Percentiles rank a stretch among this genome's conserved stretches.
Evolutionary conservation across 2,329 filamentous ascomycete species (phyloP).

Genomic region (Polytolypa hystricis): DNA sequence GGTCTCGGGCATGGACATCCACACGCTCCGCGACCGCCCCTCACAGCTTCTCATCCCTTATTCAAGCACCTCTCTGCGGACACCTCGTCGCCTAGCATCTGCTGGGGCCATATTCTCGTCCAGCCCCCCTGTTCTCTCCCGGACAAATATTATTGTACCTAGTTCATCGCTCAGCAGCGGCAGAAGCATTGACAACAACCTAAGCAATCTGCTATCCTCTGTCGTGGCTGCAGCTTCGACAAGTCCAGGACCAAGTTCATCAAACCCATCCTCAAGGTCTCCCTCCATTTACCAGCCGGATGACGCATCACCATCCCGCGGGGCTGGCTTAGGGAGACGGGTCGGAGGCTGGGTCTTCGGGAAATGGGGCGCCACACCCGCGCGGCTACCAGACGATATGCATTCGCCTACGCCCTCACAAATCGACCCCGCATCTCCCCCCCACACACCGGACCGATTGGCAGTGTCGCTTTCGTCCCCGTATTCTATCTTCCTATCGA

Average conservation of each 20-base stretch:
- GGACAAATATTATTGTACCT: slow-evolving; percentile 25
- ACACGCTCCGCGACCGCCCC: slow-evolving; percentile 63
- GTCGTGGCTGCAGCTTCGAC: slow-evolving; percentile 19
- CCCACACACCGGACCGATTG: not conserved
- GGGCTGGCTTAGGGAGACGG: slow-evolving; percentile 35
- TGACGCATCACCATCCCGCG: slow-evolving; percentile 9
- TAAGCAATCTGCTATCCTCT: slow-evolving; percentile 26
- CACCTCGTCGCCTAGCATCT: slow-evolving; percentile 37
- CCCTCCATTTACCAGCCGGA: not conserved
- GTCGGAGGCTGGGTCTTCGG: slow-evolving; percentile 57
- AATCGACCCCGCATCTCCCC: slow-evolving; percentile 5
- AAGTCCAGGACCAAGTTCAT: slow-evolving; percentile 16
- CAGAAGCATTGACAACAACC: slow-evolving; percentile 13
- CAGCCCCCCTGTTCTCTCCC: slow-evolving; percentile 28
- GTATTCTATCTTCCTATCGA: slow-evolving; percentile 23
- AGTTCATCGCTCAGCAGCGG: slow-evolving; percentile 15
- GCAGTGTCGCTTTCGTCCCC: slow-evolving; percentile 32
- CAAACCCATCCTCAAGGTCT: slow-evolving; percentile 9
- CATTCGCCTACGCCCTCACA: not conserved
- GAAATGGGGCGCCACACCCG: slow-evolving; percentile 48
- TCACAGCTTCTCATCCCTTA: slow-evolving; percentile 54
- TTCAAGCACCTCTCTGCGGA: slow-evolving; percentile 41
- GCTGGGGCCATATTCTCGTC: slow-evolving; percentile 31
- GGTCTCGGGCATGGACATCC: slow-evolving; percentile 77
- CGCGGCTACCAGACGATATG: slow-evolving; percentile 10